Percentiles rank a stretch among this genome's conserved stretches.
These are phyloP conservation scores for Candida quercuum DNA, from an alignment of 805 yeast genomes.

Conservation along the genomic window DNA sequence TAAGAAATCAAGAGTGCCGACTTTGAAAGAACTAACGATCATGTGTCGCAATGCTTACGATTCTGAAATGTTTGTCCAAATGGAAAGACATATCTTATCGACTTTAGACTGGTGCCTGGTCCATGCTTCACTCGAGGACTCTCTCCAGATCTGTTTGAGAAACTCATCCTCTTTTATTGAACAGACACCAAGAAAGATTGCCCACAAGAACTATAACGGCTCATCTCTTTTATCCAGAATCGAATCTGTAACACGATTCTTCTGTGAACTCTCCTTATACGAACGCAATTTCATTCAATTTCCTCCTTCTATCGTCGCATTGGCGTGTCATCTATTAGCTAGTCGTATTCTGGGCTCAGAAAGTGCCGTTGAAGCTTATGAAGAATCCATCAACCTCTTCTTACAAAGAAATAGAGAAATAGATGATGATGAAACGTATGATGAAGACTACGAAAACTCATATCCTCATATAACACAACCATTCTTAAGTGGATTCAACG, in stretches of 20 bases:
- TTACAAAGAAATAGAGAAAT: conserved; percentile 9
- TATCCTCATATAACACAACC: conserved; percentile 20
- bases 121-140: conserved; percentile 24
- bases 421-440: conserved; percentile 22
- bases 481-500: conserved; percentile 21
- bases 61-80: conserved; percentile 59
- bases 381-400: conserved; percentile 9
- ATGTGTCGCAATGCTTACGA: conserved; percentile 65
- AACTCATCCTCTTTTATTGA: conserved; percentile 7
- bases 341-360: conserved; percentile 38
- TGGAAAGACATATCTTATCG: conserved; percentile 71
- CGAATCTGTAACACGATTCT: conserved; percentile 36
- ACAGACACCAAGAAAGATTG: conserved; percentile 18
- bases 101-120: conserved; percentile 61
- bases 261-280: conserved; percentile 49
- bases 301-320: conserved; percentile 41
- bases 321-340: conserved; percentile 46
- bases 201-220: conserved; percentile 12
- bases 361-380: conserved; percentile 19
- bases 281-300: conserved; percentile 42
- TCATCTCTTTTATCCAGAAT: conserved; percentile 8
- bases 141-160: conserved; percentile 19
- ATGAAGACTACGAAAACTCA: conserved; percentile 21
- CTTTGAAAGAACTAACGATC: conserved; percentile 55
- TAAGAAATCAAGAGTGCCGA: conserved; percentile 60